Percentiles rank a stretch among this genome's conserved stretches.
Conservation (phyloP, 805 yeast species). For the Maudiozyma serrabonitensis region DNA sequence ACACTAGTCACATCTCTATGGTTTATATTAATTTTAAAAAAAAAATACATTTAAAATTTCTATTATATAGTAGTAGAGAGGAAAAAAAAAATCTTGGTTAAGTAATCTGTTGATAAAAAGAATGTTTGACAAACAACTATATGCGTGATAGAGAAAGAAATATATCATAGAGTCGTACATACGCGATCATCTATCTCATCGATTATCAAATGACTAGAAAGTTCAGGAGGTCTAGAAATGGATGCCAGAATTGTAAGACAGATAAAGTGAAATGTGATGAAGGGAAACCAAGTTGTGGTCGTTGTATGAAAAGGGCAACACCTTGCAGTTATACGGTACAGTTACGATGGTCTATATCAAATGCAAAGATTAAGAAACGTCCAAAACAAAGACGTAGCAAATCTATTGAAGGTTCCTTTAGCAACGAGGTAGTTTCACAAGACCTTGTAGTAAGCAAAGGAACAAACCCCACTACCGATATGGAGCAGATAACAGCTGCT, state of each 20-base stretch:
- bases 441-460: neutral
- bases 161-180: too few species aligned
- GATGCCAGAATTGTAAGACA: conserved; percentile 54
- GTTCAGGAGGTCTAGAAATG: conserved; percentile 39
- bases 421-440: too few species aligned
- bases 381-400: neutral
- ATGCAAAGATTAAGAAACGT: neutral
- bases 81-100: too few species aligned
- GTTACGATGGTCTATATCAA: conserved; percentile 43
- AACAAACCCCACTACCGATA: neutral
- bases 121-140: too few species aligned
- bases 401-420: too few species aligned
- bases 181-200: too few species aligned
- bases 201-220: neutral
- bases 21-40: neutral
- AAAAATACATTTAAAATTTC: neutral
- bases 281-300: conserved; percentile 48
- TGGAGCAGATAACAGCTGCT: neutral
- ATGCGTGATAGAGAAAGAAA: too few species aligned
- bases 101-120: too few species aligned
- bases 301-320: conserved; percentile 38
- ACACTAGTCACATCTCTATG: neutral
- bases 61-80: neutral
- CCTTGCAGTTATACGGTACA: conserved; percentile 55
- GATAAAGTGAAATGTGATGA: conserved; percentile 66